Conservation (phyloP, 1,139 yeast species). For the Maudiozyma humilis region DNA sequence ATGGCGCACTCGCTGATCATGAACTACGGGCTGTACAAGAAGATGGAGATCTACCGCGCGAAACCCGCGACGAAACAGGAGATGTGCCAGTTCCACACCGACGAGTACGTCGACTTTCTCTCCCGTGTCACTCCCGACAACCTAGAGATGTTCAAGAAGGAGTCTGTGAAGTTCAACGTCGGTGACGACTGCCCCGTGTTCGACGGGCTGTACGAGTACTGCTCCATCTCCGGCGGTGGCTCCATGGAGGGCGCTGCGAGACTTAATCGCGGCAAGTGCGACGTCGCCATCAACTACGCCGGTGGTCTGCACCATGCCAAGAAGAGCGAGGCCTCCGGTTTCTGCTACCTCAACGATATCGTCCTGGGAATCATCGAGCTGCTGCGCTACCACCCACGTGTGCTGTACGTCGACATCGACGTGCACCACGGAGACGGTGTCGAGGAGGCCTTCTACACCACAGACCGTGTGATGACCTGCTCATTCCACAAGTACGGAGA, state of each 20-base stretch:
- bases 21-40: slow-evolving; percentile 94
- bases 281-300: slow-evolving; percentile 92
- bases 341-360: slow-evolving; percentile 85
- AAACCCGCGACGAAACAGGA: slow-evolving; percentile 98
- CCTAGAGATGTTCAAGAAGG: slow-evolving; percentile 82
- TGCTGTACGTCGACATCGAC: slow-evolving; percentile 91
- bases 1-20: slow-evolving; percentile 95
- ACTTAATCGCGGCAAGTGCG: slow-evolving; percentile 85
- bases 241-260: slow-evolving; percentile 97
- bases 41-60: slow-evolving; percentile 94
- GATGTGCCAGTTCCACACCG: slow-evolving; percentile 97
- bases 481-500: slow-evolving; percentile 96
- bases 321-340: slow-evolving; percentile 91
- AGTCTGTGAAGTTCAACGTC: slow-evolving; percentile 88
- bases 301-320: slow-evolving; percentile 98
- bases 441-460: slow-evolving; percentile 93
- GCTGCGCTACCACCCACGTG: slow-evolving; percentile 85
- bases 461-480: slow-evolving; percentile 95
- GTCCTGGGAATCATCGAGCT: slow-evolving; percentile 87
- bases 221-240: slow-evolving; percentile 93
- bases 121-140: slow-evolving; percentile 93
- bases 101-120: slow-evolving; percentile 89
- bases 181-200: slow-evolving; percentile 97
- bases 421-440: slow-evolving; percentile 99
- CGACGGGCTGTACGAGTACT: slow-evolving; percentile 91